Evolutionary conservation across 2,329 filamentous ascomycete genomes (phyloP), one percentile per base, ranked within the genome.

Genomic region (Ramichloridium luteum): DNA sequence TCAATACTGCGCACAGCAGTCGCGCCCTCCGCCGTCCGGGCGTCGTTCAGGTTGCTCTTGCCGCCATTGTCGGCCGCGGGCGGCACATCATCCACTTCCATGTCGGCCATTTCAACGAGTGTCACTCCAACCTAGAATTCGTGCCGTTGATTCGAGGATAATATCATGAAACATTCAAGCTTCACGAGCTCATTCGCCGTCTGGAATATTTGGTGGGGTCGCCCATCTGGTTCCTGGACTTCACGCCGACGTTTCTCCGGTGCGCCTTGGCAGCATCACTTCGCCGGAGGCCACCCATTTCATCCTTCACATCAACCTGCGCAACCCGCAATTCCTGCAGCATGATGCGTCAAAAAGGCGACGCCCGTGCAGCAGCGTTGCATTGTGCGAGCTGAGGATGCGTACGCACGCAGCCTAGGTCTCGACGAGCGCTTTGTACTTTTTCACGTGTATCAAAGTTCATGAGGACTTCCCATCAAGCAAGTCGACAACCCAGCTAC

Each of bases 1-100:
- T 90, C 82, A 51, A 90, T 86, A 34, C 79, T 85, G 48, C 82
- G 80, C 37, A 90, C 82, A 14, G 82, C 82, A 1, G 77, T 83
- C 34, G 81, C 81, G 53, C 80, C 78, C 22, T 70, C 66, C 48
- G 73, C 70, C 5, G 81, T 86, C 49, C 74, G 74, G 67, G 83
- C 79, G 50, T 79, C 74, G 60, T 55, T 38, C 33, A 55, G 47
- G 28, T 54, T 35, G 46, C 49, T 36, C 37, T 40, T 44, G 41
- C 39, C 47, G n/a, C 35, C 32, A 13, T 33, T 41, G 25, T 36
- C 43, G 20, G 55, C 54, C 27, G 56, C 58, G 47, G 51, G 44
- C 15, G 60, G 60, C 53, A 61, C 38, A 54, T 76, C 72, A 35
- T 76, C 72, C 72, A 77, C 76, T 38, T 74, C 49, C 12, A 46